Evolutionary conservation across 371 early-diverging fungal species (phyloP).

Genomic region (Chytridium lagenaria): DNA sequence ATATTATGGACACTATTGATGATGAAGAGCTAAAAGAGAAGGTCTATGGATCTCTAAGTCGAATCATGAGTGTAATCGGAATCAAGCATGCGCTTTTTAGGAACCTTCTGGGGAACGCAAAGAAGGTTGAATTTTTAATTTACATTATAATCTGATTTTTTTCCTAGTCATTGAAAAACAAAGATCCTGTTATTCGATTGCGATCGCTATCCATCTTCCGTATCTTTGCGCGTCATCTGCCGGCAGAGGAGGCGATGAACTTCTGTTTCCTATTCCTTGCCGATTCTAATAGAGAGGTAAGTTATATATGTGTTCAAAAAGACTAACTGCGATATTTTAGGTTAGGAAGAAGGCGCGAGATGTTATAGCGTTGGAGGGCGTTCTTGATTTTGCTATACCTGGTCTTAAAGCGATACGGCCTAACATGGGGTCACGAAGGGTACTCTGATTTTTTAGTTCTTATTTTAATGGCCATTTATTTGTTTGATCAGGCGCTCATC

Average conservation of each 20-base stretch:
- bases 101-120: conserved; percentile 46
- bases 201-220: conserved; percentile 47
- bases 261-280: conserved; percentile 51
- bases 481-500: conserved; percentile 31
- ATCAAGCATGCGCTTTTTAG: conserved; percentile 54
- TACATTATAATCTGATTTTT: background rate
- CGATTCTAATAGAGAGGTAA: conserved; percentile 50
- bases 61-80: conserved; percentile 46
- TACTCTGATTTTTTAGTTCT: no score
- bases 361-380: conserved; percentile 38
- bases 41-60: conserved; percentile 51
- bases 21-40: conserved; percentile 42
- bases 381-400: conserved; percentile 48
- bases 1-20: conserved; percentile 42
- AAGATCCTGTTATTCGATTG: conserved; percentile 41
- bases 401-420: conserved; percentile 28
- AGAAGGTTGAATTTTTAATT: conserved; percentile 40
- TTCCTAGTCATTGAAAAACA: background rate
- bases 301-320: background rate
- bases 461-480: no score
- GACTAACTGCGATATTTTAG: conserved; percentile 20
- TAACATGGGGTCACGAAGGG: conserved; percentile 16
- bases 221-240: conserved; percentile 48
- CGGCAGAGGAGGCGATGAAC: conserved; percentile 51
- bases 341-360: conserved; percentile 46